Percentiles rank a stretch among this genome's conserved stretches.
These are phyloP conservation scores for Trichoderma sp. DNA, from an alignment of 2,329 filamentous ascomycete species.

Conservation along the genomic window DNA sequence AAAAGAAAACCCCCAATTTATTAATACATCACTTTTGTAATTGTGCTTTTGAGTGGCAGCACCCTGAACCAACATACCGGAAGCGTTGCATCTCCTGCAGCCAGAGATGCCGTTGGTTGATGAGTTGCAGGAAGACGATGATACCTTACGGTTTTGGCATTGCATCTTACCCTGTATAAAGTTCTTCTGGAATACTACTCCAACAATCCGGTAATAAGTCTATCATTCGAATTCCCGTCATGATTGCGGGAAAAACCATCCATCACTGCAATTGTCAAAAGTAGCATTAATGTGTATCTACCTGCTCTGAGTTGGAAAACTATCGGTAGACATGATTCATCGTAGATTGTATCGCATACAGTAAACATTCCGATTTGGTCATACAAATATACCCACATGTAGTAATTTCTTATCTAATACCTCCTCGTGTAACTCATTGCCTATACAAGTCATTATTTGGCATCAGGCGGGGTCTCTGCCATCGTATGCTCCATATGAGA, in stretches of 20 bases:
- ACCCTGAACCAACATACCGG: background rate
- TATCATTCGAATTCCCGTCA: background rate
- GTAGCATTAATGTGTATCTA: background rate
- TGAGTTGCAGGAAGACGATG: conserved; percentile 1
- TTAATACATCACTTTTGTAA: background rate
- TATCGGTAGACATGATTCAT: background rate
- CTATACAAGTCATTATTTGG: background rate
- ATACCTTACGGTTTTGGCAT: background rate
- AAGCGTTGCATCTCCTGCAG: background rate
- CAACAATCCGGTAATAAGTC: background rate
- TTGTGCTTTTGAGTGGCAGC: background rate
- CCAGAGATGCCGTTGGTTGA: background rate
- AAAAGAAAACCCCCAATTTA: background rate
- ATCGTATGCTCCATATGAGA: background rate
- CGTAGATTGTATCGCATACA: background rate
- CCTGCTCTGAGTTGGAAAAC: background rate
- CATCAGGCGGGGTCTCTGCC: background rate
- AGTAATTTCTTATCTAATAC: background rate
- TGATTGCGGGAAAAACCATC: background rate
- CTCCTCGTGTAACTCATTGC: background rate
- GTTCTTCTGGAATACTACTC: background rate
- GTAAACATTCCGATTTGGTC: background rate
- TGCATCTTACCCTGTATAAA: background rate
- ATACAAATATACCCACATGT: background rate
- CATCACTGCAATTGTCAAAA: background rate